Percentiles rank a stretch among this genome's conserved stretches.
Conservation (phyloP, 352 stramenopile species). For the Pythium aristosporum region DNA sequence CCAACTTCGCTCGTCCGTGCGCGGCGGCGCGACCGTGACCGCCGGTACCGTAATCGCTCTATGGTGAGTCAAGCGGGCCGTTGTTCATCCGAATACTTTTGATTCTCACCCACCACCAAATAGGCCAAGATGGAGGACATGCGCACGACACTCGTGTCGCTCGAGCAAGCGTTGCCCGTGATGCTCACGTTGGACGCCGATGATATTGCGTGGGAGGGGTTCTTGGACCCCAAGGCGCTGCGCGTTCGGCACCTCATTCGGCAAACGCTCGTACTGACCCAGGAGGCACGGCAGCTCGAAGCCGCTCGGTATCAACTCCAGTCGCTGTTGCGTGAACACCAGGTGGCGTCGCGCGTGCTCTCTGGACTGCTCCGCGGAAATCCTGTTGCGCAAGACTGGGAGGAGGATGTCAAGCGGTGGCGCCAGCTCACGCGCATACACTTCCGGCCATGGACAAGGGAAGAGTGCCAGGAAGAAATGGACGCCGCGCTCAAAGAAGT, state of each 20-base stretch:
- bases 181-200: not conserved
- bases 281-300: not conserved
- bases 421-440: not conserved
- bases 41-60: no score
- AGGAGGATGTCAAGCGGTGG: not conserved
- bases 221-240: not conserved
- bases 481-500: conserved; percentile 4
- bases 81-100: no score
- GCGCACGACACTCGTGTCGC: not conserved
- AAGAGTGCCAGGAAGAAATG: not conserved
- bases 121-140: not conserved
- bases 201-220: not conserved
- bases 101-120: no score
- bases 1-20: no score
- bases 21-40: no score
- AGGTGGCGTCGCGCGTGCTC: not conserved
- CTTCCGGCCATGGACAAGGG: not conserved
- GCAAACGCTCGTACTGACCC: not conserved
- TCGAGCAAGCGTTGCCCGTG: not conserved
- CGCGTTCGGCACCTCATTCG: not conserved
- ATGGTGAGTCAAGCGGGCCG: no score
- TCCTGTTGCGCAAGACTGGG: not conserved
- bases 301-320: not conserved
- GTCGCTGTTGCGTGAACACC: not conserved
- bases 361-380: not conserved